These are phyloP conservation scores for Symbiodinium natans DNA, from an alignment of 73 alveolate species.

Conservation along the genomic window DNA sequence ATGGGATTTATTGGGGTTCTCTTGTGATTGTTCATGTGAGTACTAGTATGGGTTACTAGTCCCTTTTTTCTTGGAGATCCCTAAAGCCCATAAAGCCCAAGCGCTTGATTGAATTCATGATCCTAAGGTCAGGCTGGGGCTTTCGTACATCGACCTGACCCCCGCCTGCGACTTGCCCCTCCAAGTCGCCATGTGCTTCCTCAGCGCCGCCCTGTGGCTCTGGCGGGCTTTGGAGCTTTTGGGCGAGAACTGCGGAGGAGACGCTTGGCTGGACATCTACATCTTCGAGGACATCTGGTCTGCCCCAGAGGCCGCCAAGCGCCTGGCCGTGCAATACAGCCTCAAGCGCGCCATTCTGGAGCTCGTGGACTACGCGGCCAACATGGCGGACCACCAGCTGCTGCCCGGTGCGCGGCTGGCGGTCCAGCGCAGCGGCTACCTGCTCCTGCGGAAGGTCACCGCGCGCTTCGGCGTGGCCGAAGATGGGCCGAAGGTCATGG, in stretches of 20 bases:
- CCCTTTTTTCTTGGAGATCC: too few relatives aligned
- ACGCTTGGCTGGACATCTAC: conserved; percentile 72
- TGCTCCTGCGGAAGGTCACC: conserved; percentile 78
- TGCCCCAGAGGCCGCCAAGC: conserved; percentile 51
- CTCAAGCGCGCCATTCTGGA: conserved; percentile 79
- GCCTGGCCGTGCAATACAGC: conserved; percentile 71
- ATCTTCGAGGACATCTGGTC: conserved; percentile 82
- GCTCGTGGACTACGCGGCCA: conserved; percentile 80
- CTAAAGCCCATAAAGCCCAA: too few relatives aligned
- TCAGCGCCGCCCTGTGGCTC: conserved; percentile 77
- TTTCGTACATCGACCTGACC: conserved; percentile 73
- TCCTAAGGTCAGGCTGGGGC: conserved; percentile 48
- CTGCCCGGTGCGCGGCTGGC: conserved; percentile 84
- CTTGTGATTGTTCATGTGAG: too few relatives aligned
- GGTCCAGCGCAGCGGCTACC: conserved; percentile 61
- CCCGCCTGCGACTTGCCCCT: conserved; percentile 80
- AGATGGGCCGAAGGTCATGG: conserved; percentile 46
- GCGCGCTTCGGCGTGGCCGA: conserved; percentile 72
- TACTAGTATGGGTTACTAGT: too few relatives aligned
- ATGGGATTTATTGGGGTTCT: too few relatives aligned
- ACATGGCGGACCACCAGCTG: conserved; percentile 70
- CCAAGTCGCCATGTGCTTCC: conserved; percentile 85
- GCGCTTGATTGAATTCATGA: too few relatives aligned
- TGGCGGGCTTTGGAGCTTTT: conserved; percentile 62
- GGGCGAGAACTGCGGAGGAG: conserved; percentile 92